Base-by-base conservation (phyloP, 1,284 basidiomycete genomes). In the Irpex lacteus region DNA sequence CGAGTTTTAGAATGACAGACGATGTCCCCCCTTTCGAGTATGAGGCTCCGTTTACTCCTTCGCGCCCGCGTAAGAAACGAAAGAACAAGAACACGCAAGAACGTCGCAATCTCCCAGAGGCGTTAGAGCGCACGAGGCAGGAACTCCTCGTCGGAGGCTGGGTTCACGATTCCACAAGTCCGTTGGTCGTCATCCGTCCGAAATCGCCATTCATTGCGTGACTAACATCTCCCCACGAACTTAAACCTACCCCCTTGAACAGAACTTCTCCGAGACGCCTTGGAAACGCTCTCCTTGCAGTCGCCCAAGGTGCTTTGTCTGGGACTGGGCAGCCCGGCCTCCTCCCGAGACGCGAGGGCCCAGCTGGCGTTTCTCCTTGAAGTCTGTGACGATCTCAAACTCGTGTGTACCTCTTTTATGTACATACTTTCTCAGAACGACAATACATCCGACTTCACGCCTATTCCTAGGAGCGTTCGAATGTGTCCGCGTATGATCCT, bases 311-410 rank as follows among this genome's bases (percentile, higher is more conserved):
- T 81, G 50, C 74, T 91, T 58, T 92, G 90, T 74, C 81, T 92
- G 15, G 90, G 90, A 19, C 78, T 92, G 44, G 90, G 90, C 63
- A 89, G 87, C 73, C 90, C 90, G 9, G 77, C 80, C 6, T 72
- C 76, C 57, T 90, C 88, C 60, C 77, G 77, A 60, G 84, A 85
- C 65, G 82, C 90, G 52, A 83, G 87, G 63, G 83, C 82, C 34
- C 90, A 92, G 68, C 83, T 92, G 37, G 87, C 81, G 32, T 84
- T 90, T 71, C 80, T 92, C 67, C 78, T 85, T 56, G 78, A 81
- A 63, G 72, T 84, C 50, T 87, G 85, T 72, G 75, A 83, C 60
- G 71, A 72, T 68, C 75, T 86, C 21, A 71, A 78, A 55, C 82
- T 91, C 64, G 89, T 91, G 75, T 75, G 89, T 87, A 66, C 60